Evolutionary conservation across 108 stramenopile genomes (phyloP), one percentile per base, ranked within the genome.

Genomic region (Craspedostauros australis): DNA sequence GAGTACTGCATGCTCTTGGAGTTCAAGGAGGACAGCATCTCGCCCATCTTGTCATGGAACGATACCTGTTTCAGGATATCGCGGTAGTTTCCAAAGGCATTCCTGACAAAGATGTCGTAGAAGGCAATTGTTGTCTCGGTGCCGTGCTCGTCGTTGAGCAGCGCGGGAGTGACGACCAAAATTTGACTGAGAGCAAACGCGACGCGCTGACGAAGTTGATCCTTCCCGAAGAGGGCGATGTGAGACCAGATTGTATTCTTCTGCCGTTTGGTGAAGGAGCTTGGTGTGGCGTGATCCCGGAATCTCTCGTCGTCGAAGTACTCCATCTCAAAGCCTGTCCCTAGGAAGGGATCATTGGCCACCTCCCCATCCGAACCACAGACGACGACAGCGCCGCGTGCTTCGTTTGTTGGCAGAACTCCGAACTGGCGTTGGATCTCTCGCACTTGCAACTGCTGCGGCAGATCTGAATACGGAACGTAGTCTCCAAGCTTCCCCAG

Each of bases 71-170:
- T 66, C 15, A 86, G 48, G 0, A 82, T 51, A 46, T 82, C 70
- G 19, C 66, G 46, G 29, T 72, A 82, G 52, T 78, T 82, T 19
- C 81, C 81, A 54, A 86, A 86, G 4, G 80, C 80, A 55, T 86
- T 58, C 39, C 77, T 54, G 4, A 82, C 76, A 51, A 82, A 82
- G 39, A 87, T 87, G 45, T 87, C 86, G 66, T 87, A 80, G 38
- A 73, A 87, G 3, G 48, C 46, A 31, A 70, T 26, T 45, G 62
- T 66, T 12, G 59, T 26, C 39, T 70, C 72, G 20, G 66, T 31
- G 18, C 46, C n/a, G n/a, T n/a, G n/a, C n/a, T n/a, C n/a, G n/a
- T n/a, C n/a, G 7, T 59, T 28, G n/a, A n/a, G n/a, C 11, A 39
- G 14, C 33, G 19, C 50, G 28, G 39, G 38, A 19, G 50, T 20